phyloP scores from a whole-genome alignment of 495 filamentous ascomycete genomes.

The Trichoderma asperelloides region DNA sequence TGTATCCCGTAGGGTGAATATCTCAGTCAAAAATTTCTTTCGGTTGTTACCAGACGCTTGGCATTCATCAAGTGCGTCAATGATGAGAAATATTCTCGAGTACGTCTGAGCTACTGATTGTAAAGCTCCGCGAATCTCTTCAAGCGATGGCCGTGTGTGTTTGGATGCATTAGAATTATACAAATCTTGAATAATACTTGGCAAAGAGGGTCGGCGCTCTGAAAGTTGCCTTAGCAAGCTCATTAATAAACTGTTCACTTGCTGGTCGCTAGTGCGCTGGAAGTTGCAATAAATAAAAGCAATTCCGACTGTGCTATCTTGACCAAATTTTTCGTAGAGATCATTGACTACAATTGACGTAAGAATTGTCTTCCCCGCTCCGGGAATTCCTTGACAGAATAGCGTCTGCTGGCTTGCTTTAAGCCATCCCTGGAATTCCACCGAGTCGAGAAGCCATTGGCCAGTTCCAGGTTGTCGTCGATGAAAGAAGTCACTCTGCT shows the following conservation, averaged over 20 bases:
- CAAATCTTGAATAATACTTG: slow-evolving; percentile 17
- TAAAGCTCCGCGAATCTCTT: slow-evolving; percentile 19
- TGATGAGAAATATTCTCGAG: slow-evolving; percentile 28
- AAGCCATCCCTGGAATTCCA: slow-evolving; percentile 25
- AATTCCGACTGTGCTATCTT: slow-evolving; percentile 22
- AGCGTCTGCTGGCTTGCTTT: slow-evolving; percentile 19
- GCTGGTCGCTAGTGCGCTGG: slow-evolving; percentile 21
- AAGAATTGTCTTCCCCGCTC: slow-evolving; percentile 27
- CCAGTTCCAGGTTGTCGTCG: slow-evolving; percentile 25
- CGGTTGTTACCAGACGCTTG: neutral
- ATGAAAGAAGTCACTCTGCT: neutral
- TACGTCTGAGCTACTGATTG: slow-evolving; percentile 15
- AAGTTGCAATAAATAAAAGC: slow-evolving; percentile 39
- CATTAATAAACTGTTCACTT: slow-evolving; percentile 17
- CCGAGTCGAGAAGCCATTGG: slow-evolving; percentile 29
- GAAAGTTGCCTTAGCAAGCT: slow-evolving; percentile 29
- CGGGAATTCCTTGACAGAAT: slow-evolving; percentile 36
- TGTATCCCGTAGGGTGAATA: slow-evolving; percentile 22
- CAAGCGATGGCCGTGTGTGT: slow-evolving; percentile 19
- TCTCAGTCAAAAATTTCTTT: slow-evolving; percentile 8
- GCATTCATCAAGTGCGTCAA: slow-evolving; percentile 42
- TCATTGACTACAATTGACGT: slow-evolving; percentile 30
- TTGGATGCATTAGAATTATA: slow-evolving; percentile 14
- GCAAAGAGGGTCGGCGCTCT: slow-evolving; percentile 12
- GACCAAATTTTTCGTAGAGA: slow-evolving; percentile 15